Evolutionary conservation across 805 yeast species (phyloP), one percentile per base, ranked within the genome.

Genomic region (Candida jianshihensis): DNA sequence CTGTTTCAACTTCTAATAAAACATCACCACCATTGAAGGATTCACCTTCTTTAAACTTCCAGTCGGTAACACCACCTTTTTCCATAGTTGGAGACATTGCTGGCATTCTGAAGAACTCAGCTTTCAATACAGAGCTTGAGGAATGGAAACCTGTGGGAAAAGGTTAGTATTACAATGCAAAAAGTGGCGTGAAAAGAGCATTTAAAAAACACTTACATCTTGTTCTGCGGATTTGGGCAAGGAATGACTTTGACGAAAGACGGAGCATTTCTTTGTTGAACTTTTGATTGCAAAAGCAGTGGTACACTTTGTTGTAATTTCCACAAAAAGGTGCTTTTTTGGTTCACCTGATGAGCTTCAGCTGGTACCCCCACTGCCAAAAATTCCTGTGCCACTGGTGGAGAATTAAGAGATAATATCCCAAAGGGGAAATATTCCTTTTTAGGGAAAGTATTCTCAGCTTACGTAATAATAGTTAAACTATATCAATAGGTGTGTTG

Each of bases 41-140:
- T 4, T 85, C 92, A 20, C 86, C 86, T 34, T 72, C 81, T 58
- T 88, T 79, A 52, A 79, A 69, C 57, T 86, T 84, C 98, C 98
- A 90, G 37, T 77, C 70, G 11, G 87, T 85, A 45, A 90, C 73
- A 6, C 95, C 96, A 28, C 98, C 98, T 56, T 80, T 85, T 21
- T 88, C 87, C 98, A 90, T 90, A 6, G 98, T 90, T 30, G 98
- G 98, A 5, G 97, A 89, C 96, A 90, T 86, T 19, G 98, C 97
- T 4, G 98, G 98, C 97, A 90, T 90, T 36, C 70, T 78, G 64
- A 86, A 87, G 46, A 74, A 56, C 36, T 57, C 53, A 11, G 64
- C 66, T 35, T 54, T 51, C 19, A 33, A 36, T 4, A 48, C 20
- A 8, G 39, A 36, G n/a, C 35, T 25, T 7, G 57, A 41, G 7